Base-by-base conservation (phyloP, 2,329 filamentous ascomycete species). In the Saccharata proteae region DNA sequence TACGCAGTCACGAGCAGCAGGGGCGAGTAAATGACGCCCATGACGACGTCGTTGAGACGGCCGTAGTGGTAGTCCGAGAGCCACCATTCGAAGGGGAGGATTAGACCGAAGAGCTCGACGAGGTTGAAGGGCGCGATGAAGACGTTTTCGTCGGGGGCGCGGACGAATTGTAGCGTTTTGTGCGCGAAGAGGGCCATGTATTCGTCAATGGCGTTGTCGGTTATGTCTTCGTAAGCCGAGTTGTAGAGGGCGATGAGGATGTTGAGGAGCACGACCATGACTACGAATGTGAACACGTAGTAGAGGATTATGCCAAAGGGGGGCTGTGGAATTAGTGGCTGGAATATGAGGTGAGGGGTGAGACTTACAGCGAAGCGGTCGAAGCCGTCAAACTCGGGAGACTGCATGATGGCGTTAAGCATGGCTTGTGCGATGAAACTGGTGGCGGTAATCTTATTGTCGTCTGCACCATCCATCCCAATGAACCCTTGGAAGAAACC, bases 211-310 rank as follows among this genome's bases (percentile, higher is more conserved):
- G 90, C 85, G 49, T 98, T 80, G 26, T 81, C 77, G 46, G 86
- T 92, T 37, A 94, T 92, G 54, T 93, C 85, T 49, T 92, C 81
- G 52, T 98, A 96, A 2, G 90, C 85, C 27, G 79, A 88, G 59
- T 96, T 96, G 64, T 94, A 98, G 5, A 98, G 73, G 0, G 90
- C 90, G 49, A 98, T 96, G 36, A 98, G 74, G 45, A 98, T 84
- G 54, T 98, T 98, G 43, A 98, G 73, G 16, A 96, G 66, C 35
- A 98, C 68, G 40, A 90, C 86, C 80, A 93, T 94, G 47, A 98
- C 81, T 22, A 96, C 77, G 49, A 98, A 98, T 12, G 88, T 93
- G 57, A 94, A 98, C 51, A 92, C 73, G 62, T 98, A 98, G 63
- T 98, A 98, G 7, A 98, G 76, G 18, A 94, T 81, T 30, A 93